A percentile compares a stretch with the other conserved stretches of the same genome.
These are phyloP conservation scores for Aspergillus biplanus DNA, from an alignment of 495 filamentous ascomycete species.

Conservation along the genomic window DNA sequence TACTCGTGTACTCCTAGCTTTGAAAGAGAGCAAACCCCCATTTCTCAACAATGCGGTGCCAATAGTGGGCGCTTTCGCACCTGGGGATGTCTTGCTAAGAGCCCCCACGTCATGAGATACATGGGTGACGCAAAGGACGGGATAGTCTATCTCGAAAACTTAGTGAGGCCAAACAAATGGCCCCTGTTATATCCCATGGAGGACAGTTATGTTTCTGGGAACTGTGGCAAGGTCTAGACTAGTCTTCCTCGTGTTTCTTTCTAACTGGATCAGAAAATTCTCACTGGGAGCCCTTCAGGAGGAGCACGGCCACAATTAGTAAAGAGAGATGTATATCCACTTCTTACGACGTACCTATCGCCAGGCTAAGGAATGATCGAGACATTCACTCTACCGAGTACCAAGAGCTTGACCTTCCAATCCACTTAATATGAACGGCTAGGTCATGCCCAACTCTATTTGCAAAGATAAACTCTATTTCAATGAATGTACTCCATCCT, in stretches of 20 bases:
- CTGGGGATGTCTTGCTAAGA: background rate
- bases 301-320: background rate
- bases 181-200: conserved; percentile 3
- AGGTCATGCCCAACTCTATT: no score
- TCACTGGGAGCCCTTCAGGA: background rate
- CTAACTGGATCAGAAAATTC: conserved; percentile 9
- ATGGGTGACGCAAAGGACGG: conserved; percentile 46
- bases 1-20: background rate
- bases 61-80: background rate
- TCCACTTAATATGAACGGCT: no score
- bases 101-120: conserved; percentile 51
- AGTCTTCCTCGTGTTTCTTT: conserved; percentile 11
- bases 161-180: background rate
- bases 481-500: no score
- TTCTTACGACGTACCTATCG: no score
- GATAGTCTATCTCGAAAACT: conserved; percentile 19
- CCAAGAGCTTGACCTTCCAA: no score
- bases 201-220: background rate
- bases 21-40: background rate
- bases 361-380: no score
- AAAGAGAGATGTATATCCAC: no score
- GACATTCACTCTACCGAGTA: no score
- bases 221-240: conserved; percentile 15
- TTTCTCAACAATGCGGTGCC: background rate
- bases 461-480: no score